These are phyloP conservation scores for Solanum etuberosum DNA, from an alignment of 257 asterid species.

Conservation along the genomic window DNA sequence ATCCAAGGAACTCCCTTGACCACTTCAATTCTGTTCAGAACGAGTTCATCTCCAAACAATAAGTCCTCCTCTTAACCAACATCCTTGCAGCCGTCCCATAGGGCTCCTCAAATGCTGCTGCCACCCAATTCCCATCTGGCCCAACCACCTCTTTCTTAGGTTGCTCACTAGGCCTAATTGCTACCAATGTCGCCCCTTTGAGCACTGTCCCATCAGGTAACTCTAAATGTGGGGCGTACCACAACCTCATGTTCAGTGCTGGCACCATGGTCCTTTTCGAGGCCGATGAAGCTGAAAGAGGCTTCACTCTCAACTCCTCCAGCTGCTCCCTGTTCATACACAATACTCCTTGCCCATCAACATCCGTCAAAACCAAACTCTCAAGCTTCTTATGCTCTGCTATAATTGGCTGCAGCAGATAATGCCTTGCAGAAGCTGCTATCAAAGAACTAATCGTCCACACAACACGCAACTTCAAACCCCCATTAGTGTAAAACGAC, in stretches of 20 bases:
- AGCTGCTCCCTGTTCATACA: constrained; percentile 76
- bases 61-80: constrained; percentile 80
- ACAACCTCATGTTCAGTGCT: constrained; percentile 68
- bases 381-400: constrained; percentile 66
- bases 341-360: constrained; percentile 78
- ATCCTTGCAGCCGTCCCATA: constrained; percentile 67
- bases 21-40: constrained; percentile 25
- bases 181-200: constrained; percentile 86
- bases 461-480: constrained; percentile 72
- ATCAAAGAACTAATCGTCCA: constrained; percentile 90
- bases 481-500: constrained; percentile 78
- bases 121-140: constrained; percentile 58
- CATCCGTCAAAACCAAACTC: constrained; percentile 60
- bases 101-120: constrained; percentile 69
- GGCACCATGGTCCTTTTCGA: constrained; percentile 86
- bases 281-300: constrained; percentile 72
- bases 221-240: constrained; percentile 76
- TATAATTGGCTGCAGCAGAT: constrained; percentile 68
- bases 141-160: constrained; percentile 46
- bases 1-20: not conserved
- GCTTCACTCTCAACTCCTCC: constrained; percentile 90
- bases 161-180: constrained; percentile 73
- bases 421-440: constrained; percentile 90
- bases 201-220: constrained; percentile 74
- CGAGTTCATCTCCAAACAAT: constrained; percentile 89